A percentile compares a stretch with the other conserved stretches of the same genome.
Evolutionary conservation across 108 stramenopile genomes (phyloP).

Genomic region (Fistulifera pelliculosa): DNA sequence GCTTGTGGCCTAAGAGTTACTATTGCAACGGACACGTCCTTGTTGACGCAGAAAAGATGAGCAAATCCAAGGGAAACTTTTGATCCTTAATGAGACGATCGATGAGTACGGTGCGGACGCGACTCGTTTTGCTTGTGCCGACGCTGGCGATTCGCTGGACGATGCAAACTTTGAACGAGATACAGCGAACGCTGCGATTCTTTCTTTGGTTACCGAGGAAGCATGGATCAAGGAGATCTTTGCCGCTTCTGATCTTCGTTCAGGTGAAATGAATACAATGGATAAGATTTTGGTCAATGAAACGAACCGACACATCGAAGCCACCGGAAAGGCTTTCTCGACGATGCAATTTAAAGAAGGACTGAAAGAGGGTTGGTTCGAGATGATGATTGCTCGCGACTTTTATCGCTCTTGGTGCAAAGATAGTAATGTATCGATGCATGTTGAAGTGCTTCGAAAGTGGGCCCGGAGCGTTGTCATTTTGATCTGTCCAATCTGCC

Average conservation of each 20-base stretch:
- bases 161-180: constrained; percentile 97
- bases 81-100: constrained; percentile 90
- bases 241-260: constrained; percentile 38
- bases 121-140: constrained; percentile 90
- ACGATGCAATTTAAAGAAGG: constrained; percentile 90
- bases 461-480: constrained; percentile 68
- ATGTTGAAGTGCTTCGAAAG: constrained; percentile 57
- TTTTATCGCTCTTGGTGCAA: constrained; percentile 89
- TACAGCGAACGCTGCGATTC: constrained; percentile 85
- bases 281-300: constrained; percentile 88
- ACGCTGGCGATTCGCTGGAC: constrained; percentile 94
- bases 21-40: constrained; percentile 93
- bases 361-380: constrained; percentile 87
- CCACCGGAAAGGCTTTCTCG: constrained; percentile 46
- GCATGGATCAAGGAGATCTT: constrained; percentile 75
- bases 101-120: constrained; percentile 83
- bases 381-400: constrained; percentile 84
- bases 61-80: constrained; percentile 97
- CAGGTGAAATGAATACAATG: constrained; percentile 64
- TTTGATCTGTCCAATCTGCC: constrained; percentile 87
- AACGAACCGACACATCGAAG: constrained; percentile 73
- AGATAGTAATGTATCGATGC: constrained; percentile 79
- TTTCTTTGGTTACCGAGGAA: constrained; percentile 82
- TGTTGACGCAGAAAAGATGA: constrained; percentile 97
- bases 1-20: constrained; percentile 88